A percentile compares a stretch with the other conserved stretches of the same genome.
phyloP scores from a whole-genome alignment of 306 rosid genomes.

The Herpetospermum pedunculosum region DNA sequence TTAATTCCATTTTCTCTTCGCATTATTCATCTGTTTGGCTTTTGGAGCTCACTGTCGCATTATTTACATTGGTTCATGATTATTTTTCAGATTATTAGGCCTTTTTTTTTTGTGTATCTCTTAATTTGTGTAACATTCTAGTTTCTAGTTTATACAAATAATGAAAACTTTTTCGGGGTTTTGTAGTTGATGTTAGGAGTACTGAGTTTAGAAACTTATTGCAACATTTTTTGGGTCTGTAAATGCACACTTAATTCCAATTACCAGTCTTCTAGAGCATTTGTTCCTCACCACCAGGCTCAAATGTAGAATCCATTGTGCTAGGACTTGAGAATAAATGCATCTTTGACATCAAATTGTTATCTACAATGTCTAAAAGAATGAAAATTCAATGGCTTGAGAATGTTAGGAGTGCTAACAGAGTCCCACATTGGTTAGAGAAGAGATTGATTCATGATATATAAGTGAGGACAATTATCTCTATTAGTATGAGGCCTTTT shows the following conservation, averaged over 20 bases:
- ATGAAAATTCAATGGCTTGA: slow-evolving; percentile 41
- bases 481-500: no score
- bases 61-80: not conserved
- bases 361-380: slow-evolving; percentile 37
- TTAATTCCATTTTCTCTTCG: not conserved
- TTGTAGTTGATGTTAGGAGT: no score
- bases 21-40: not conserved
- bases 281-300: slow-evolving; percentile 21
- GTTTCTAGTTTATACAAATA: not conserved
- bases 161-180: no score
- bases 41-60: not conserved
- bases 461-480: no score
- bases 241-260: slow-evolving; percentile 8
- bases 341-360: slow-evolving; percentile 10
- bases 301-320: slow-evolving; percentile 10
- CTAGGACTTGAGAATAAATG: slow-evolving; percentile 15
- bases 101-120: not conserved
- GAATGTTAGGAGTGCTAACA: no score
- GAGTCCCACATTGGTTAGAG: no score
- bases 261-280: slow-evolving; percentile 14
- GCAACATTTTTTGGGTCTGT: slow-evolving; percentile 6
- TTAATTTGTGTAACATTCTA: not conserved
- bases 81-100: not conserved
- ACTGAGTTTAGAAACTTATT: not conserved
- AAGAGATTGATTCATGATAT: no score